Base-by-base conservation (phyloP, 148 eudicot genomes). In the Heliamphora exappendiculata region DNA sequence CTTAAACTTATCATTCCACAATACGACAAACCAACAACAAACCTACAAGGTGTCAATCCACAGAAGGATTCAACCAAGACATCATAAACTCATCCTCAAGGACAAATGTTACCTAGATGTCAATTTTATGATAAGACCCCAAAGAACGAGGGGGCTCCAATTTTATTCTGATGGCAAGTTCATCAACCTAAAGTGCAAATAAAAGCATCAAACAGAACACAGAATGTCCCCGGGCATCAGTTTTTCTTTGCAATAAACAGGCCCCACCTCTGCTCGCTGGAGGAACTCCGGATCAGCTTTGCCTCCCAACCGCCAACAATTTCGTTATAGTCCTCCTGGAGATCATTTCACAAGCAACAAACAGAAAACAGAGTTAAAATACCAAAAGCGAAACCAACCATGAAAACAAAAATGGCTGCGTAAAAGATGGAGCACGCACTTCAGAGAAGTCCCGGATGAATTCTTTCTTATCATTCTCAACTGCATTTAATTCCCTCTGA, bases 241-340 rank as follows among this genome's bases (percentile, higher is more conserved):
- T 69, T 78, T 72, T 89, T 92, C 85, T 86, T 78, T 64, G 90
- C 98, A 45, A 94, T 72, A 69, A 94, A 94, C 80, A 91, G 84
- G 50, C 98, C 98, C 98, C 98, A 91, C 33, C 88, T 85, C 82
- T 94, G 98, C 92, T 94, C 97, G 1, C 98, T 95, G 0, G 93
- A 86, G 1, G 91, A 79, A 70, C 85, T 89, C 81, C 98, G 85
- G 1, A 89, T 67, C 64, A 91, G 85, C 88, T 94, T 94, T 7
- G 95, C 78, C 70, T 89, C 91, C 98, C 98, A 94, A 12, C 98
- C 98, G 3, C 90, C 93, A 68, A 91, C 93, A 26, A 94, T 94
- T 31, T 88, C 97, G 20, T 91, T 80, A 71, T 94, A 94, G 83
- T 89, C 93, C 75, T 86, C 86, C 93, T 89, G 85, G 54, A 76